A percentile compares a stretch with the other conserved stretches of the same genome.
Conservation (phyloP, 805 yeast genomes). For the Yamadazyma tumulicola region DNA sequence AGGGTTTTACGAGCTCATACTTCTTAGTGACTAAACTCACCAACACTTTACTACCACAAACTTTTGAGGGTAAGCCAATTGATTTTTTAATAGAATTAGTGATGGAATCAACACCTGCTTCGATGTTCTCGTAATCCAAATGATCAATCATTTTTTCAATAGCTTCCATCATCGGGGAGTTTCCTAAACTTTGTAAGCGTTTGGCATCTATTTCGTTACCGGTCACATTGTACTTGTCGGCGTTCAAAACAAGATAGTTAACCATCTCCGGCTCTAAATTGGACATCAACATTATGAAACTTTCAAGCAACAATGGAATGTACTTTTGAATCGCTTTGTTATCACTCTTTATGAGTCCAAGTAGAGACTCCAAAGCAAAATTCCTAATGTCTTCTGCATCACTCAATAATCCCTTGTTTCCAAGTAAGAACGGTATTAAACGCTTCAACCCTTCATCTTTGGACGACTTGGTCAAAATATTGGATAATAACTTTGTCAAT, state of each 20-base stretch:
- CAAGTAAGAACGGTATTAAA: constrained; percentile 75
- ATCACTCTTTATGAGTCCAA: constrained; percentile 64
- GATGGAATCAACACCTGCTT: constrained; percentile 47
- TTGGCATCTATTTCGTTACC: constrained; percentile 72
- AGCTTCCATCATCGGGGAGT: constrained; percentile 87
- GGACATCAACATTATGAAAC: constrained; percentile 70
- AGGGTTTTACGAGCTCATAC: constrained; percentile 38
- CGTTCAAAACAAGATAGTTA: constrained; percentile 82
- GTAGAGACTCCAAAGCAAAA: constrained; percentile 72
- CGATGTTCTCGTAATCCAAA: constrained; percentile 48
- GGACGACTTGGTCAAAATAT: constrained; percentile 55
- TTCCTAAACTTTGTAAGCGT: constrained; percentile 66
- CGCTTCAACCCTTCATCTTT: constrained; percentile 45
- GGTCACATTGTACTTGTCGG: constrained; percentile 78
- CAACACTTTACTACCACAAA: constrained; percentile 73
- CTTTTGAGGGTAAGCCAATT: constrained; percentile 89
- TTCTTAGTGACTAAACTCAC: constrained; percentile 62
- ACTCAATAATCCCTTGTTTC: constrained; percentile 73
- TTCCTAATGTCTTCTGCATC: constrained; percentile 81
- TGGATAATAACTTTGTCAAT: constrained; percentile 64
- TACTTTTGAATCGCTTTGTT: constrained; percentile 61
- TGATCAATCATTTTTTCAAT: constrained; percentile 66
- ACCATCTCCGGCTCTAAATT: constrained; percentile 88
- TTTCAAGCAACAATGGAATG: constrained; percentile 64
- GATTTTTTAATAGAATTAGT: constrained; percentile 59